Evolutionary conservation across 139 green algal genomes (phyloP).

Genomic region (Chlorella sp.): DNA sequence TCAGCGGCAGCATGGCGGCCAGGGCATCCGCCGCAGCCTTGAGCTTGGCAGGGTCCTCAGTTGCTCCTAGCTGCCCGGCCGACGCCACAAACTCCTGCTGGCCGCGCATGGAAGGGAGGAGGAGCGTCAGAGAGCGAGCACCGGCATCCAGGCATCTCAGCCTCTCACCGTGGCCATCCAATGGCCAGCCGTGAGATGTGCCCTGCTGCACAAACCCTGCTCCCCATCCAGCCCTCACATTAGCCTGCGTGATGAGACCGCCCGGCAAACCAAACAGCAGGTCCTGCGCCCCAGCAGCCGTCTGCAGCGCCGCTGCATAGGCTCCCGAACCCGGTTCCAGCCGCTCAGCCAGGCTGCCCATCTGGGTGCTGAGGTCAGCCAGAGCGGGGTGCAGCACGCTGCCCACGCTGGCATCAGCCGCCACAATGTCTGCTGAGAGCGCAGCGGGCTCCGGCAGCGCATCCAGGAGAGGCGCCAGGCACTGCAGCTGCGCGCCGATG

Average conservation of each 20-base stretch:
- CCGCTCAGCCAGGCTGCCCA: not conserved
- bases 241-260: not conserved
- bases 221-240: not conserved
- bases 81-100: not conserved
- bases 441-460: constrained; percentile 16
- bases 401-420: not conserved
- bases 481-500: not conserved
- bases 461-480: constrained; percentile 19
- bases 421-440: not conserved
- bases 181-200: too few species aligned
- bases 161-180: too few species aligned
- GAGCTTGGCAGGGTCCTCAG: not conserved
- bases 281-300: not conserved
- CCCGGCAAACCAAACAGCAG: not conserved
- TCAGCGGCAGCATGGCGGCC: not conserved
- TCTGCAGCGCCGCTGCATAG: not conserved
- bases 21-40: not conserved
- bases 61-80: not conserved
- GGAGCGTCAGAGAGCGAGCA: too few species aligned
- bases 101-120: not conserved
- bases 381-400: not conserved
- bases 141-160: too few species aligned
- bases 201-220: not conserved
- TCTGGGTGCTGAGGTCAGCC: not conserved
- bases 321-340: not conserved